A percentile compares a stretch with the other conserved stretches of the same genome.
phyloP scores from a whole-genome alignment of 257 asterid genomes.

The Nicotiana tomentosiformis region DNA sequence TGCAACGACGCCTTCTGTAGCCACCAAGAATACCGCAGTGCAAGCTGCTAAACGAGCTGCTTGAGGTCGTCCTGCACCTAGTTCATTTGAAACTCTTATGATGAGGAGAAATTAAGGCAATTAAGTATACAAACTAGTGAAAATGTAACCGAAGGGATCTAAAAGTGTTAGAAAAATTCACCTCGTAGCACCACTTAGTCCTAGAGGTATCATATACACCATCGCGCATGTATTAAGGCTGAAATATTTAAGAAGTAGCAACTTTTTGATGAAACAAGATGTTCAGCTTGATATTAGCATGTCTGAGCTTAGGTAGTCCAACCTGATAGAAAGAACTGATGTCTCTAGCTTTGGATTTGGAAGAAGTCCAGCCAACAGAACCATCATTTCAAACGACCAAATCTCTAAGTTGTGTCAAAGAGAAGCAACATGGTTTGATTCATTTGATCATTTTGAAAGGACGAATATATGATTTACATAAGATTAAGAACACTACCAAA shows the following conservation, averaged over 20 bases:
- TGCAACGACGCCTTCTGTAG: conserved; percentile 38
- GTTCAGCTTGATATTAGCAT: no score
- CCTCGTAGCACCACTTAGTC: conserved; percentile 64
- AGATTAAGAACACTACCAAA: conserved; percentile 8
- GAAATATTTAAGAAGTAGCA: not conserved
- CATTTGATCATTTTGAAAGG: no score
- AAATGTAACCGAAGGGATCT: not conserved
- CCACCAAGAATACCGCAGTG: conserved; percentile 42
- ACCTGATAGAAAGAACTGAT: conserved; percentile 68
- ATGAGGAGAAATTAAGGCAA: conserved; percentile 1
- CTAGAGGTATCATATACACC: conserved; percentile 68
- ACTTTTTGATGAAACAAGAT: no score
- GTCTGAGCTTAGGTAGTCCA: not conserved
- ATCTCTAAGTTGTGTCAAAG: conserved; percentile 49
- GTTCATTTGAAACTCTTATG: conserved; percentile 56
- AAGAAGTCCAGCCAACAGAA: conserved; percentile 63
- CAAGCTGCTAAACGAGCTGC: conserved; percentile 49
- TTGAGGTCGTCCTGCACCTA: conserved; percentile 53
- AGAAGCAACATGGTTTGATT: not conserved
- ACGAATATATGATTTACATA: not conserved
- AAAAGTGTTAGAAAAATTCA: not conserved
- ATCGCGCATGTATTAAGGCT: conserved; percentile 50
- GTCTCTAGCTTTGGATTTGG: conserved; percentile 71
- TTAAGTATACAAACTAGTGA: not conserved
- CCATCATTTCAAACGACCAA: conserved; percentile 78